A percentile compares a stretch with the other conserved stretches of the same genome.
phyloP scores from a whole-genome alignment of 495 filamentous ascomycete genomes.

The Ascodesmis nigricans region DNA sequence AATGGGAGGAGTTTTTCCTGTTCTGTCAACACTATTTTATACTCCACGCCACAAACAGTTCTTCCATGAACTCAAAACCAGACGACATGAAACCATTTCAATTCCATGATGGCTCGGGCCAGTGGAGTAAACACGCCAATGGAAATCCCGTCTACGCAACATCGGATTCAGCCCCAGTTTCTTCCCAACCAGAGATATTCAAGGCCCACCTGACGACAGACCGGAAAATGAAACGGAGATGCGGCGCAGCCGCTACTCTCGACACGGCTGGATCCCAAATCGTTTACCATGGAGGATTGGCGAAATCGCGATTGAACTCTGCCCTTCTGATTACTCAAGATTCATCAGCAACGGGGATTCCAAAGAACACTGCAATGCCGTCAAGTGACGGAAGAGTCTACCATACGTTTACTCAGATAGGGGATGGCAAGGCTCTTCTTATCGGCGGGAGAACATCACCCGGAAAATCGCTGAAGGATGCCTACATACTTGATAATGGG shows the following conservation, averaged over 20 bases:
- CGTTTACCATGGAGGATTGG: slow-evolving; percentile 39
- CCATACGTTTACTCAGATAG: slow-evolving; percentile 46
- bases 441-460: slow-evolving; percentile 66
- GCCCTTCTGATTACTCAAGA: slow-evolving; percentile 17
- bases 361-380: slow-evolving; percentile 11
- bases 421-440: slow-evolving; percentile 32
- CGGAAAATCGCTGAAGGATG: slow-evolving; percentile 38
- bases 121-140: too few species aligned
- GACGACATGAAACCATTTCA: slow-evolving; percentile 1
- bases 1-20: slow-evolving; percentile 86
- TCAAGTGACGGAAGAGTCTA: slow-evolving; percentile 48
- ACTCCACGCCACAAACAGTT: slow-evolving; percentile 32
- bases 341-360: too few species aligned
- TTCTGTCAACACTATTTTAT: slow-evolving; percentile 76
- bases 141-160: too few species aligned
- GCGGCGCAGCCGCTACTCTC: slow-evolving; percentile 28
- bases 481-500: slow-evolving; percentile 42
- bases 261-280: slow-evolving; percentile 23
- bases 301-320: slow-evolving; percentile 15
- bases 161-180: too few species aligned
- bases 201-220: slow-evolving; percentile 10
- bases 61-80: slow-evolving; percentile 6
- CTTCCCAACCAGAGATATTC: slow-evolving; percentile 5
- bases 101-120: not conserved
- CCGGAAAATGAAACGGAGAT: slow-evolving; percentile 21